phyloP scores from a whole-genome alignment of 1,284 basidiomycete species.

The Volvariella surrecta region DNA sequence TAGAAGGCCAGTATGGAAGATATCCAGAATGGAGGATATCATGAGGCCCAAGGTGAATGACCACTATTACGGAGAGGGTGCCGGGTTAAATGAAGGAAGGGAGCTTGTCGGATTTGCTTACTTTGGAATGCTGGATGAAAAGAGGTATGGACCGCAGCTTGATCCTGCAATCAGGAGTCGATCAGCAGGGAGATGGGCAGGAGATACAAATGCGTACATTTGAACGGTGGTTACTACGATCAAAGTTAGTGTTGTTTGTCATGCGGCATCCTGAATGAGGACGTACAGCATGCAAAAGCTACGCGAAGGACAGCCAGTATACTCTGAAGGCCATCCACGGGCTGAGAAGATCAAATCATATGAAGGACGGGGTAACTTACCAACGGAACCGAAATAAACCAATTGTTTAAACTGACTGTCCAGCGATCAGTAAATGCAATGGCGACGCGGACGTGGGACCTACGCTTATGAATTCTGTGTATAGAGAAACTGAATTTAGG shows the following conservation, averaged over 20 bases:
- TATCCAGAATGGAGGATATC: constrained; percentile 36
- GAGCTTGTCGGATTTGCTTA: too few relatives aligned
- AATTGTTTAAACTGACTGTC: constrained; percentile 30
- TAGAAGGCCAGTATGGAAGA: constrained; percentile 37
- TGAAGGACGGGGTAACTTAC: constrained; percentile 16
- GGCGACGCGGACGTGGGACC: constrained; percentile 8
- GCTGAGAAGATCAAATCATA: not conserved
- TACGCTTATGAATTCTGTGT: constrained; percentile 30
- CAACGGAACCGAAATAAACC: constrained; percentile 27
- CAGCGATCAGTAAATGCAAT: not conserved
- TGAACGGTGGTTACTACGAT: constrained; percentile 20
- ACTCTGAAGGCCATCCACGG: constrained; percentile 15
- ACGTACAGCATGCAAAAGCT: constrained; percentile 19
- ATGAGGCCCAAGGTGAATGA: constrained; percentile 43
- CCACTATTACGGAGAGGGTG: constrained; percentile 22
- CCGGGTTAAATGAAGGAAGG: not conserved
- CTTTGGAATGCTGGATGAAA: constrained; percentile 20
- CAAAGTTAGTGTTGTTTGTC: not conserved
- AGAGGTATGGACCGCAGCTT: constrained; percentile 17
- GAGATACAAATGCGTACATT: constrained; percentile 13
- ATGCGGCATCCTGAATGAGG: not conserved
- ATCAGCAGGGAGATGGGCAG: not conserved
- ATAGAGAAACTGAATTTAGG: constrained; percentile 21
- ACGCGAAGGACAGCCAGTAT: constrained; percentile 22
- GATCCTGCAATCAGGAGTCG: constrained; percentile 18